phyloP scores from a whole-genome alignment of 2,329 filamentous ascomycete species.

The Penicillium fuscoglaucum region DNA sequence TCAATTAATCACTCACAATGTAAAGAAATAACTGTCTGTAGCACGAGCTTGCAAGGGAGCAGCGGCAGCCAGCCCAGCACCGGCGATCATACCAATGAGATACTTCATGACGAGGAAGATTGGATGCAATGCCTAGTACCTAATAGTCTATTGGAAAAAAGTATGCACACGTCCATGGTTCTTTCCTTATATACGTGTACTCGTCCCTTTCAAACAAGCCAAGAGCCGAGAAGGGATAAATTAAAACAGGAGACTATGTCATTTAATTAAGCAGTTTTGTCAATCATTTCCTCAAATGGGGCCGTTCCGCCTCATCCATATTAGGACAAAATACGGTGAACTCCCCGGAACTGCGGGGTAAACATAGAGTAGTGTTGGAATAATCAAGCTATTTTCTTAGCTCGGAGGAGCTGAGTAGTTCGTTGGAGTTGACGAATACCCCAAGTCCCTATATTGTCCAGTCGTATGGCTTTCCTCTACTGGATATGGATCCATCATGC shows the following conservation, averaged over 20 bases:
- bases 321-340: neutral
- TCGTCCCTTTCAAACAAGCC: neutral
- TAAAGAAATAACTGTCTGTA: slow-evolving; percentile 41
- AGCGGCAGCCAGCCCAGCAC: slow-evolving; percentile 19
- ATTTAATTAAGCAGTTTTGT: neutral
- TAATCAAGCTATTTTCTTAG: neutral
- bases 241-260: neutral
- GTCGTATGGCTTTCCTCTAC: neutral
- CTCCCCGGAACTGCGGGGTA: slow-evolving; percentile 1
- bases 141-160: neutral
- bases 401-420: neutral
- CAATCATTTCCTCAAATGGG: slow-evolving; percentile 3
- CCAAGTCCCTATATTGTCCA: neutral
- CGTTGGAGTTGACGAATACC: neutral
- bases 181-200: neutral
- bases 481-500: neutral
- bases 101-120: slow-evolving; percentile 12
- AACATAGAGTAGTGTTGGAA: neutral
- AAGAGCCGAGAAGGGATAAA: neutral
- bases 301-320: neutral
- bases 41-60: slow-evolving; percentile 16
- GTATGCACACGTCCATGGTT: no score
- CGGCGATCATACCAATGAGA: slow-evolving; percentile 10
- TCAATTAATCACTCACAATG: slow-evolving; percentile 36
- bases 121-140: neutral